These are phyloP conservation scores for Ceratocystis alfenasii DNA, from an alignment of 2,329 filamentous ascomycete genomes.

Conservation along the genomic window DNA sequence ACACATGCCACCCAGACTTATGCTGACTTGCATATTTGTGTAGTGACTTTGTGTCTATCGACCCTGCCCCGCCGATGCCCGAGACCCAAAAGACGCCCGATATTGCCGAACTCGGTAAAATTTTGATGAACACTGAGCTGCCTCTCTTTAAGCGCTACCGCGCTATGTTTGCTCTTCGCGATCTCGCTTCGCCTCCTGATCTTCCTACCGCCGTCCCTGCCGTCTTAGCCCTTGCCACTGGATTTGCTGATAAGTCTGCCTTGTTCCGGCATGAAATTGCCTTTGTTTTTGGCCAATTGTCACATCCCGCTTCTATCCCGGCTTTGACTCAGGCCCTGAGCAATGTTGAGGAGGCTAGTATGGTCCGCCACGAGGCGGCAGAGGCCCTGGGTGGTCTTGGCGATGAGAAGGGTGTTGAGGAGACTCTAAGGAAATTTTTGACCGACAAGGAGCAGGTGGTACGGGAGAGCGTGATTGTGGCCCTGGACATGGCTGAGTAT, in stretches of 20 bases:
- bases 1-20: slow-evolving; percentile 22
- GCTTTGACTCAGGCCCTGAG: slow-evolving; percentile 68
- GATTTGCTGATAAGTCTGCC: slow-evolving; percentile 73
- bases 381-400: slow-evolving; percentile 91
- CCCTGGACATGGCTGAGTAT: slow-evolving; percentile 94
- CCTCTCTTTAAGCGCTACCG: slow-evolving; percentile 89
- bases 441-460: slow-evolving; percentile 89
- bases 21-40: slow-evolving; percentile 26
- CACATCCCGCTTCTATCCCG: slow-evolving; percentile 92
- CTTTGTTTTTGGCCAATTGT: slow-evolving; percentile 94
- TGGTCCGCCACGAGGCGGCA: slow-evolving; percentile 96
- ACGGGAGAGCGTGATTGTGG: slow-evolving; percentile 85
- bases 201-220: slow-evolving; percentile 82
- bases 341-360: slow-evolving; percentile 71
- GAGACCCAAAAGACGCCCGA: slow-evolving; percentile 45
- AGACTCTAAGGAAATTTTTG: slow-evolving; percentile 68
- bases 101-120: slow-evolving; percentile 62
- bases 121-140: slow-evolving; percentile 62
- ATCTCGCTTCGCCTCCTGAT: slow-evolving; percentile 85
- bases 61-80: slow-evolving; percentile 81
- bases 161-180: slow-evolving; percentile 94
- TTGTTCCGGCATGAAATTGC: slow-evolving; percentile 96
- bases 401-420: slow-evolving; percentile 85
- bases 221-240: slow-evolving; percentile 71
- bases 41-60: slow-evolving; percentile 90